phyloP scores from a whole-genome alignment of 2,329 filamentous ascomycete genomes.

The Clonostachys rhizophaga region DNA sequence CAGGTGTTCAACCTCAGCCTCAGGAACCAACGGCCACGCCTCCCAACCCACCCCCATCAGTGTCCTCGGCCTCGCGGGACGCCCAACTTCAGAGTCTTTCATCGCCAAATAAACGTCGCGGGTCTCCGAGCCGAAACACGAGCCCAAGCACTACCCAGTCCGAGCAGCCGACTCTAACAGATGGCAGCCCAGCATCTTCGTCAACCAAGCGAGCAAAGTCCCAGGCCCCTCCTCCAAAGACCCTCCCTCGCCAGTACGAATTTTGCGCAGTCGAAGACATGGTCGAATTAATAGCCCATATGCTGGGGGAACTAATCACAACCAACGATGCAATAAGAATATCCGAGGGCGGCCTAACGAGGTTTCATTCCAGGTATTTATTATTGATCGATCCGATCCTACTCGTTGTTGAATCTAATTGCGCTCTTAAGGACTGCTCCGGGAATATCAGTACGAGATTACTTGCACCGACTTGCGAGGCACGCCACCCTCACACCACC shows the following conservation, averaged over 20 bases:
- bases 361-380: slow-evolving; percentile 85
- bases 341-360: slow-evolving; percentile 74
- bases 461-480: slow-evolving; percentile 85
- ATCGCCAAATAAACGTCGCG: slow-evolving; percentile 24
- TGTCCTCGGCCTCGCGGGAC: too few relatives aligned
- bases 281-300: slow-evolving; percentile 85
- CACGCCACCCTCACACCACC: slow-evolving; percentile 92
- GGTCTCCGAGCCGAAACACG: background rate
- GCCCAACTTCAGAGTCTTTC: slow-evolving; percentile 1
- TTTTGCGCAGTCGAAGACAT: slow-evolving; percentile 78
- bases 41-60: too few relatives aligned
- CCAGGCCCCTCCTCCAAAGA: slow-evolving; percentile 45
- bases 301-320: slow-evolving; percentile 91
- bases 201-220: slow-evolving; percentile 49
- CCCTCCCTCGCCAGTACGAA: slow-evolving; percentile 73
- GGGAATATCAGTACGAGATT: slow-evolving; percentile 91
- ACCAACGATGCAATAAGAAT: slow-evolving; percentile 84
- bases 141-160: too few relatives aligned
- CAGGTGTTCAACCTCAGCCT: too few relatives aligned
- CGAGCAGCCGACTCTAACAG: background rate
- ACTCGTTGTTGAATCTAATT: slow-evolving; percentile 5
- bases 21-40: too few relatives aligned
- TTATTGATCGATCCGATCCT: background rate
- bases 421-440: slow-evolving; percentile 55
- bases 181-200: background rate